Percentiles rank a stretch among this genome's conserved stretches.
These are phyloP conservation scores for Lunularia cruciata DNA, from an alignment of 225 moss, liverwort and hornwort species.

Conservation along the genomic window DNA sequence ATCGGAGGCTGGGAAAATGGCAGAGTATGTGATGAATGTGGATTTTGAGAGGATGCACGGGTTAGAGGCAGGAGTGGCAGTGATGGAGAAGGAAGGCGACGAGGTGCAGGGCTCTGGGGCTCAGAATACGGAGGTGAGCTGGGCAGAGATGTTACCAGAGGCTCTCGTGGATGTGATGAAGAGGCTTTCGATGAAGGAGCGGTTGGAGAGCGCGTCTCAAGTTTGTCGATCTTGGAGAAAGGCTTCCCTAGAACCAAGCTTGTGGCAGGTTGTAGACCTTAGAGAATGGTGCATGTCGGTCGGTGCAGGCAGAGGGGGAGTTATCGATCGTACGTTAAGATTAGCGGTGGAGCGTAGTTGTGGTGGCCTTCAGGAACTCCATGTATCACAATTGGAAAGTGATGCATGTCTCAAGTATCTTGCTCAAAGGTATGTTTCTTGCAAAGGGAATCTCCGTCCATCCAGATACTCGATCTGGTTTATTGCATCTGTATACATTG, in stretches of 20 bases:
- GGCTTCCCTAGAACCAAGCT: slow-evolving; percentile 21
- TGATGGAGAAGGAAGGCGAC: not conserved
- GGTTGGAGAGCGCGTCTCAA: slow-evolving; percentile 21
- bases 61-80: no score
- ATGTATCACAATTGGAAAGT: slow-evolving; percentile 17
- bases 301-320: not conserved
- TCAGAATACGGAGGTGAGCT: slow-evolving; percentile 1
- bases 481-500: no score
- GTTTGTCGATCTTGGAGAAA: slow-evolving; percentile 31
- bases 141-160: slow-evolving; percentile 32
- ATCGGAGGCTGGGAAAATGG: no score
- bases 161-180: slow-evolving; percentile 26
- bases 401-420: slow-evolving; percentile 23
- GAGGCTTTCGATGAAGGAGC: slow-evolving; percentile 25
- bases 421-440: no score
- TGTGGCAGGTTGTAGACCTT: slow-evolving; percentile 23
- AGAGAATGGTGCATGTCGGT: slow-evolving; percentile 13
- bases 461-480: no score
- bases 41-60: no score
- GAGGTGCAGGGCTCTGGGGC: no score
- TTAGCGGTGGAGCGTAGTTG: slow-evolving; percentile 21
- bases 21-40: no score
- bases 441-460: no score
- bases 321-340: slow-evolving; percentile 24
- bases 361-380: slow-evolving; percentile 20